These are phyloP conservation scores for Epichloe sylvatica DNA, from an alignment of 2,329 filamentous ascomycete species.

Conservation along the genomic window DNA sequence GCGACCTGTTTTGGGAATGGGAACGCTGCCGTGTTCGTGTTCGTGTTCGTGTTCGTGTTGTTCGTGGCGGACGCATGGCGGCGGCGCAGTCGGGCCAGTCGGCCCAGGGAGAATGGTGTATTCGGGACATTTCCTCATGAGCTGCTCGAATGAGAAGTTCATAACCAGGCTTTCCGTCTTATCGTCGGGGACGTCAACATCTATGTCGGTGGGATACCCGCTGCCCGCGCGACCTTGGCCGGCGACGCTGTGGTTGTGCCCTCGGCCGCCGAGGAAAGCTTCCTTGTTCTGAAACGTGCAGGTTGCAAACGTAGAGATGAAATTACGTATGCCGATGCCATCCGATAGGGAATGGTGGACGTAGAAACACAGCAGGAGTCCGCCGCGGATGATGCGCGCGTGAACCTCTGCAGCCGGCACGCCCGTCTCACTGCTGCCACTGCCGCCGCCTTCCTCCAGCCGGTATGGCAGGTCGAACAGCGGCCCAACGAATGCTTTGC, in stretches of 20 bases:
- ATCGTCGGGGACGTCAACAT: constrained; percentile 6
- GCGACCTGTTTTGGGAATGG: constrained; percentile 20
- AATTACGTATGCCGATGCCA: constrained; percentile 24
- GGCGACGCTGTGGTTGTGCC: no score
- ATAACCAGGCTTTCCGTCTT: constrained; percentile 12
- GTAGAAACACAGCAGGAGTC: constrained; percentile 26
- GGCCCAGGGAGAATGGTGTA: constrained; percentile 19
- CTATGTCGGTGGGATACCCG: constrained; percentile 3
- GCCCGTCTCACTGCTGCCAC: constrained; percentile 1
- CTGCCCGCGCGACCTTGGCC: neutral
- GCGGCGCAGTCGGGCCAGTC: constrained; percentile 20
- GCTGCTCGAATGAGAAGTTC: constrained; percentile 11
- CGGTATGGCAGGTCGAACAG: constrained; percentile 9
- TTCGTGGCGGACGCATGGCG: constrained; percentile 10
- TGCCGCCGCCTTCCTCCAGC: constrained; percentile 2
- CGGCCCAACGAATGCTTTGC: constrained; percentile 16
- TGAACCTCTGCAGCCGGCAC: constrained; percentile 26
- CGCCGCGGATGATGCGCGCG: constrained; percentile 21
- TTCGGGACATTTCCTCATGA: constrained; percentile 24
- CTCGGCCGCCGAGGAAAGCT: neutral
- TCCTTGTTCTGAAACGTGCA: constrained; percentile 8
- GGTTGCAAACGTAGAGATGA: constrained; percentile 25
- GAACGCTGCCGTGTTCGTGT: neutral
- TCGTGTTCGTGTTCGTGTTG: neutral
- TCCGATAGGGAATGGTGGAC: constrained; percentile 30